These are phyloP conservation scores for Scheffersomyces cryptocercus DNA, from an alignment of 1,139 yeast genomes.

Conservation along the genomic window DNA sequence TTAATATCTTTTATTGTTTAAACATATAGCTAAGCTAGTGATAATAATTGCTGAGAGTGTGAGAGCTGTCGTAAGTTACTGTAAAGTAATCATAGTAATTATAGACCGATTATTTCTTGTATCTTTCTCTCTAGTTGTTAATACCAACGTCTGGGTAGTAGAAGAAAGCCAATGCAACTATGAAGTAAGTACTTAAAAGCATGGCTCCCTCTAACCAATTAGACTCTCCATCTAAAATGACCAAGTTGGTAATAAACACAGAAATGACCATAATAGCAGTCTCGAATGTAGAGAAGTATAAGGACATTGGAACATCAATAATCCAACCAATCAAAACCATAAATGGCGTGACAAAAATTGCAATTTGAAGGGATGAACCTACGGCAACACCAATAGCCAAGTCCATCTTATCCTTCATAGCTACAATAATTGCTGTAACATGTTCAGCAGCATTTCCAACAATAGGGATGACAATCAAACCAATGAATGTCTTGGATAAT, in stretches of 20 bases:
- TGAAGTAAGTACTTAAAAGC: slow-evolving; percentile 81
- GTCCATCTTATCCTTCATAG: slow-evolving; percentile 96
- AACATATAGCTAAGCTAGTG: too few relatives aligned
- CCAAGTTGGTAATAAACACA: slow-evolving; percentile 82
- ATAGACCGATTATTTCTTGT: too few relatives aligned
- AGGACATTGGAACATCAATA: slow-evolving; percentile 87
- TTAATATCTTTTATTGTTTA: too few relatives aligned
- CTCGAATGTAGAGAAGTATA: slow-evolving; percentile 90
- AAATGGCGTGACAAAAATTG: slow-evolving; percentile 91
- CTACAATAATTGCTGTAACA: slow-evolving; percentile 93
- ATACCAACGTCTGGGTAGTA: slow-evolving; percentile 60
- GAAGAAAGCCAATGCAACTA: slow-evolving; percentile 86
- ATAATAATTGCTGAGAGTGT: too few relatives aligned
- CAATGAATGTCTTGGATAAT: slow-evolving; percentile 90
- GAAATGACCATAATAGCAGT: slow-evolving; percentile 88
- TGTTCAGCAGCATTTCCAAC: slow-evolving; percentile 99
- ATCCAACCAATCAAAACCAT: slow-evolving; percentile 92
- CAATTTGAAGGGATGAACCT: slow-evolving; percentile 95
- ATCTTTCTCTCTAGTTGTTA: slow-evolving; percentile 2
- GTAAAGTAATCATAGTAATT: too few relatives aligned
- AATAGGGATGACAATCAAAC: slow-evolving; percentile 89
- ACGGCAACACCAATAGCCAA: slow-evolving; percentile 95
- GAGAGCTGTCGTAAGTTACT: too few relatives aligned
- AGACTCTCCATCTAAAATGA: slow-evolving; percentile 89
- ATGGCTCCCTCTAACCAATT: slow-evolving; percentile 97